phyloP scores from a whole-genome alignment of 2,329 filamentous ascomycete species.

The Pezicula carpinea region DNA sequence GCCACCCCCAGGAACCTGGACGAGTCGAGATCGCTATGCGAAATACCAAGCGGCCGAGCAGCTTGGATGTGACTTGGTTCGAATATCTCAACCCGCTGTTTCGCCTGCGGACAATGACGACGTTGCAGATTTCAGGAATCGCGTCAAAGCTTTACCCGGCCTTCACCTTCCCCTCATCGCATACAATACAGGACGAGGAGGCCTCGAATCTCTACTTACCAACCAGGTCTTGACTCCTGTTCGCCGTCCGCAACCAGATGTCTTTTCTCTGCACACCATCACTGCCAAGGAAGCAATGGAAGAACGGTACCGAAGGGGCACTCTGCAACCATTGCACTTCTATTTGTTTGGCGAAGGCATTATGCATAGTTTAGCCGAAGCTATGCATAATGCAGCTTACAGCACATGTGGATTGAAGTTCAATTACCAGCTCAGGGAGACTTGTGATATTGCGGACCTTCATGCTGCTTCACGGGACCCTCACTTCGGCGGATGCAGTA shows the following conservation, averaged over 20 bases:
- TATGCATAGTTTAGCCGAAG: slow-evolving; percentile 65
- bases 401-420: slow-evolving; percentile 62
- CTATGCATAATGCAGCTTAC: slow-evolving; percentile 70
- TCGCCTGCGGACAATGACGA: slow-evolving; percentile 42
- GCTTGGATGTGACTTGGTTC: slow-evolving; percentile 47
- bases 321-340: slow-evolving; percentile 62
- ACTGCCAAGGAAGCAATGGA: slow-evolving; percentile 57
- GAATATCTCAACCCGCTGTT: slow-evolving; percentile 43
- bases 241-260: slow-evolving; percentile 36
- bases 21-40: slow-evolving; percentile 41
- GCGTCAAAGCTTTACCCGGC: not conserved
- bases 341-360: slow-evolving; percentile 68
- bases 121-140: slow-evolving; percentile 4
- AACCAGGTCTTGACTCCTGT: slow-evolving; percentile 63
- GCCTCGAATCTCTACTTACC: slow-evolving; percentile 61
- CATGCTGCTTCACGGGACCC: slow-evolving; percentile 58
- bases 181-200: slow-evolving; percentile 60
- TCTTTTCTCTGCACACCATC: slow-evolving; percentile 27
- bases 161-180: slow-evolving; percentile 40
- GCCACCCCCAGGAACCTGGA: slow-evolving; percentile 7
- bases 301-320: slow-evolving; percentile 60
- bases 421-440: slow-evolving; percentile 55
- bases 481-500: slow-evolving; percentile 64
- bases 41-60: slow-evolving; percentile 41
- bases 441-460: slow-evolving; percentile 56